Evolutionary conservation across 1,139 yeast species (phyloP), one percentile per base, ranked within the genome.

Genomic region (Yamadazyma jaroonii): DNA sequence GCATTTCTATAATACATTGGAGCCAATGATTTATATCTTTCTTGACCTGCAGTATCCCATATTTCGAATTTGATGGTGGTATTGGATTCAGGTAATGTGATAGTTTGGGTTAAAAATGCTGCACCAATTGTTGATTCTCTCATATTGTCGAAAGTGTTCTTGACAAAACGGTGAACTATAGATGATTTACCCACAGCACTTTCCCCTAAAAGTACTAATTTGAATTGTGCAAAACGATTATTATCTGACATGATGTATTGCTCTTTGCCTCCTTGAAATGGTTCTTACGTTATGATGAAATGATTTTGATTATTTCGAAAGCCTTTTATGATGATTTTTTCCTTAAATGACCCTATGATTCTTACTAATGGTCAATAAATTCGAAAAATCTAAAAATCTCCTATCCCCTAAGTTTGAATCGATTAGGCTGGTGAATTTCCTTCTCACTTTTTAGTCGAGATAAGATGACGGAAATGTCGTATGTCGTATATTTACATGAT

Each of bases 71-170:
- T 67, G 31, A 69, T 62, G 3, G 62, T 60, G n/a, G 70, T 62
- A 25, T 57, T 50, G n/a, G 57, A 48, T 32, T 61, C 63, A 4
- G 66, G 64, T 32, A 62, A 52, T 11, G 57, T 80, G 67, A 61
- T 81, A 71, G 95, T 85, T 57, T 92, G 97, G 11, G 98, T 90
- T 42, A 92, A 70, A 59, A 92, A 92, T 3, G 98, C 98, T 3
- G 98, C 98, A 11, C 97, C 97, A 44, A 92, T 92, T 6, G 97
- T 92, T 17, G 96, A 86, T 62, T 92, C 97, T 51, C 97, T 76
- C 64, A 85, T 78, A 55, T 89, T 96, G 53, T 90, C 96, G 59
- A 92, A 94, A 23, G 95, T 86, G 58, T 90, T 94, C 50, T 70
- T 71, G 36, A 70, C 76, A 39, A 62, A 67, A 29, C 74, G 52